Base-by-base conservation (phyloP, 371 early-diverging fungal species). In the Mortierella sp. region DNA sequence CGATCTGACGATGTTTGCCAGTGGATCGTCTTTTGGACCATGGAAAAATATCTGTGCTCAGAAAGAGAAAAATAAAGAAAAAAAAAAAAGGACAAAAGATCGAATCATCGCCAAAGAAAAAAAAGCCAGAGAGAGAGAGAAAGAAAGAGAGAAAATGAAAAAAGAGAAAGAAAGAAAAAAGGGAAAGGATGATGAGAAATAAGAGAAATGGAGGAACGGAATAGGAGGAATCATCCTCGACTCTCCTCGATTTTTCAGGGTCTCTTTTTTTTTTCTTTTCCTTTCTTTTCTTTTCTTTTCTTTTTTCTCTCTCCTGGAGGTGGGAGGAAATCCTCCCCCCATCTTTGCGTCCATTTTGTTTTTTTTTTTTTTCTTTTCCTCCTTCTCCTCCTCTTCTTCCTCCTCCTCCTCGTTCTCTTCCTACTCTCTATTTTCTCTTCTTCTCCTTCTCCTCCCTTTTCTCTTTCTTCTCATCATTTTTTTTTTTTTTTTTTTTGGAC, bases 1-100 rank as follows among this genome's bases (percentile, higher is more conserved):
- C n/a, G n/a, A n/a, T 43, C 67, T 53, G 26, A 48, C 59, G 19
- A 26, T 51, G 43, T 21, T 37, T 28, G 43, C 62, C 19, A 44
- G 23, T 23, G n/a, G n/a, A 7, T 45, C 46, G n/a, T 12, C 50
- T 7, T 50, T 25, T 26, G 51, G 57, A n/a, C n/a, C n/a, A n/a
- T n/a, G n/a, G n/a, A n/a, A n/a, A n/a, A n/a, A n/a, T n/a, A n/a
- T n/a, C n/a, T n/a, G n/a, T n/a, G n/a, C n/a, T n/a, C 26, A 56
- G 15, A 19, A 23, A 48, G 44, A 60, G 21, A n/a, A 23, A n/a
- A 25, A 60, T 6, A 4, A 47, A 48, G 19, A 56, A 52, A 11
- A 52, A 18, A 52, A 25, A 18, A 25, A 52, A 52, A 16, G 52
- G n/a, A n/a, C 52, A 52, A 52, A 25, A n/a, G n/a, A n/a, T n/a